phyloP scores from a whole-genome alignment of 148 eudicot genomes.

The Nyssa sinensis region DNA sequence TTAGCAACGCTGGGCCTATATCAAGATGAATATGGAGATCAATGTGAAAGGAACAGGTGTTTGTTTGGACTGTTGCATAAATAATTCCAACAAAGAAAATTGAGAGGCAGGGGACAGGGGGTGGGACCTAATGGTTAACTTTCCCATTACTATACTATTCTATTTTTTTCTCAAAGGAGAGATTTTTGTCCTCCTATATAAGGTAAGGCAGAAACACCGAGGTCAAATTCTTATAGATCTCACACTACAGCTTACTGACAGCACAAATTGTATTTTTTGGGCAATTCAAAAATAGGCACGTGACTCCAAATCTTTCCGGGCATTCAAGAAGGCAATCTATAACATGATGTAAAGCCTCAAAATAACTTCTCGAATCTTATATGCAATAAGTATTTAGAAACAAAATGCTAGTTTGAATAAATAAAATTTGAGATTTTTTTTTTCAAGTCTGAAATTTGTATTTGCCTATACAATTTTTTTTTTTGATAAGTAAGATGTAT shows the following conservation, averaged over 20 bases:
- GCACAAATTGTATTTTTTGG: no score
- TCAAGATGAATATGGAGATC: slow-evolving; percentile 15
- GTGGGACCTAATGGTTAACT: background rate
- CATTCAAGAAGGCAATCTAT: no score
- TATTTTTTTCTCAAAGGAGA: background rate
- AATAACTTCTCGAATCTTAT: background rate
- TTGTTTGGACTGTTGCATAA: background rate
- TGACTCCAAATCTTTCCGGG: no score
- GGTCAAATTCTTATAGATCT: no score
- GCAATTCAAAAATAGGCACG: no score
- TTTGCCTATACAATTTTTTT: no score
- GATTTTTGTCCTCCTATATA: no score
- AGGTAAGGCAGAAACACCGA: no score
- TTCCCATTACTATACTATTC: background rate
- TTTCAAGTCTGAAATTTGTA: no score
- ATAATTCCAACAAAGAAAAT: no score
- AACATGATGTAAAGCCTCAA: background rate
- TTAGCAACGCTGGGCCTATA: slow-evolving; percentile 49
- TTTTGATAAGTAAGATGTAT: no score
- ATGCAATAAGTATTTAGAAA: background rate
- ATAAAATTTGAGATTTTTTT: background rate
- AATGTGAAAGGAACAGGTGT: background rate
- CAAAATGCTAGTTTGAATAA: background rate
- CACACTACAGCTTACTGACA: no score
- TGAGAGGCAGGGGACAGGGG: slow-evolving; percentile 14